A percentile compares a stretch with the other conserved stretches of the same genome.
Conservation (phyloP, 1,284 basidiomycete genomes). For the Fistulinella cinereoalba region DNA sequence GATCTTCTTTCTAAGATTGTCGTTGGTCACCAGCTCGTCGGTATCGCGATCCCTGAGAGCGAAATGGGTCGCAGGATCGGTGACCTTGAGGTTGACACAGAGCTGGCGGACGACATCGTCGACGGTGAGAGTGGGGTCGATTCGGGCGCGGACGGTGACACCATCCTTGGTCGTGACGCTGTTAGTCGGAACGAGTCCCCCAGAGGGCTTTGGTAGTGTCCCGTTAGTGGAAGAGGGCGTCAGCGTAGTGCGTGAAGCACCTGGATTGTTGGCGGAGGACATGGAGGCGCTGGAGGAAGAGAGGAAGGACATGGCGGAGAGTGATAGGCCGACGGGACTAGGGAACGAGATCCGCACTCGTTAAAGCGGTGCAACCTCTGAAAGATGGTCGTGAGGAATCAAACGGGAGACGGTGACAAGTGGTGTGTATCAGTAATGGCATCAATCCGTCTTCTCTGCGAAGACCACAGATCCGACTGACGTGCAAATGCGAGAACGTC, state of each 20-base stretch:
- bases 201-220: constrained; percentile 36
- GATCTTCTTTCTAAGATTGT: constrained; percentile 82
- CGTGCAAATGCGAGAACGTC: constrained; percentile 49
- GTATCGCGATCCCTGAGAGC: constrained; percentile 83
- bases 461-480: constrained; percentile 44
- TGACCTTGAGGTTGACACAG: constrained; percentile 78
- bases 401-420: neutral
- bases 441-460: constrained; percentile 39
- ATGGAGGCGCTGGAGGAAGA: constrained; percentile 3
- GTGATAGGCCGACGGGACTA: neutral
- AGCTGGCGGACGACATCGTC: constrained; percentile 78
- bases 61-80: constrained; percentile 78
- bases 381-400: constrained; percentile 10
- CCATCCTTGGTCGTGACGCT: constrained; percentile 74
- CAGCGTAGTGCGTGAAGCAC: constrained; percentile 26
- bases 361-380: constrained; percentile 1
- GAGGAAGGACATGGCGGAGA: neutral
- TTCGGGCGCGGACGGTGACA: constrained; percentile 70
- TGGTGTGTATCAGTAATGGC: constrained; percentile 35
- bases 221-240: constrained; percentile 40
- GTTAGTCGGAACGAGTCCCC: constrained; percentile 69
- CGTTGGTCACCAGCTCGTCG: constrained; percentile 89
- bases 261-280: constrained; percentile 34
- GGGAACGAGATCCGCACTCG: neutral
- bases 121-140: constrained; percentile 75